Evolutionary conservation across 2,329 filamentous ascomycete genomes (phyloP).

Genomic region (Didymella segeticola): DNA sequence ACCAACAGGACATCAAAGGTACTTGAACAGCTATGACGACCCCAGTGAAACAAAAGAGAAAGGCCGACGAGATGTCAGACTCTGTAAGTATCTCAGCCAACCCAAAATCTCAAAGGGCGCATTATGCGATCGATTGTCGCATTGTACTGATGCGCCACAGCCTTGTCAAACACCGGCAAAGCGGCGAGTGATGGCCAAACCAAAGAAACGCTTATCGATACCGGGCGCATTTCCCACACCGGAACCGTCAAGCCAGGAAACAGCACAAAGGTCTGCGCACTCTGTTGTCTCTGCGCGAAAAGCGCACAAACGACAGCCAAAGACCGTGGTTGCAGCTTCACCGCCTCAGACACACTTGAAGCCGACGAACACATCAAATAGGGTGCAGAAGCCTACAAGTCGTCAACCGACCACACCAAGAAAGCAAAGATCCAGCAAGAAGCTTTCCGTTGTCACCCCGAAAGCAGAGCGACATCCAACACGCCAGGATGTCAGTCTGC

Average conservation of each 20-base stretch:
- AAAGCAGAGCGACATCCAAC: constrained; percentile 7
- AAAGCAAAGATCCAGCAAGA: constrained; percentile 4
- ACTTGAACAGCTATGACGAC: constrained; percentile 9
- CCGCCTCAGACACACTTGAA: not conserved
- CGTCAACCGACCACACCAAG: constrained; percentile 10
- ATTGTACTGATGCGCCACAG: constrained; percentile 17
- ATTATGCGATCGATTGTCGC: constrained; percentile 3
- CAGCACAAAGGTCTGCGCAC: constrained; percentile 12
- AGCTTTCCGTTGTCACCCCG: constrained; percentile 8
- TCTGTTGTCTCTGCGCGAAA: constrained; percentile 15
- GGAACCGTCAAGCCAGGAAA: constrained; percentile 15
- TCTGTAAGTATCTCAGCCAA: constrained; percentile 2
- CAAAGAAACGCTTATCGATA: constrained; percentile 21
- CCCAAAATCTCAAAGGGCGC: not conserved
- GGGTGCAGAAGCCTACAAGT: constrained; percentile 8
- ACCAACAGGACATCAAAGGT: constrained; percentile 4
- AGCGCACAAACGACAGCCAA: not conserved
- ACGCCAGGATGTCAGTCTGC: constrained; percentile 18
- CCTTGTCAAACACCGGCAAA: constrained; percentile 5
- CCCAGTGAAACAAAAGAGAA: constrained; percentile 13
- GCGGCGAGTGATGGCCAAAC: constrained; percentile 12
- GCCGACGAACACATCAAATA: not conserved
- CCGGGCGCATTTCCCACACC: constrained; percentile 17
- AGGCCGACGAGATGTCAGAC: constrained; percentile 5
- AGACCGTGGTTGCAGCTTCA: not conserved